A percentile compares a stretch with the other conserved stretches of the same genome.
Evolutionary conservation across 768 basidiomycete genomes (phyloP).

Genomic region (Xanthoconium purpureum): DNA sequence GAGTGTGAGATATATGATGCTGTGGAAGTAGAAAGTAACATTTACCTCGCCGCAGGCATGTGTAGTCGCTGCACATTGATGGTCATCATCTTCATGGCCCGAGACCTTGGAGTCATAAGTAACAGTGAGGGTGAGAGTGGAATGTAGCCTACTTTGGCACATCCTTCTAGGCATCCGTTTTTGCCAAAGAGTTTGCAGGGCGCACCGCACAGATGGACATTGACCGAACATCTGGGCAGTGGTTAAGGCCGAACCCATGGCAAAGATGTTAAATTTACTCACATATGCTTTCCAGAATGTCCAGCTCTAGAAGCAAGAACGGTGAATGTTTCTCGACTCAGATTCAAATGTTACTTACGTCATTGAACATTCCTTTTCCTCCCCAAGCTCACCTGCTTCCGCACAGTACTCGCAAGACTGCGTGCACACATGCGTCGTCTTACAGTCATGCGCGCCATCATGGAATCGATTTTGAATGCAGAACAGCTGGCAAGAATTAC

Average conservation of each 20-base stretch:
- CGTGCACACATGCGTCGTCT: slow-evolving; percentile 46
- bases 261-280: slow-evolving; percentile 20
- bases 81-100: too few relatives aligned
- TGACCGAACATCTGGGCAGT: slow-evolving; percentile 46
- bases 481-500: slow-evolving; percentile 44
- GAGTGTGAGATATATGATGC: background rate
- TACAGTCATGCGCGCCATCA: slow-evolving; percentile 46
- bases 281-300: slow-evolving; percentile 55
- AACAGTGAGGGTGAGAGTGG: slow-evolving; percentile 23
- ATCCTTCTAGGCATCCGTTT: too few relatives aligned
- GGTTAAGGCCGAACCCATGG: background rate
- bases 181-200: too few relatives aligned
- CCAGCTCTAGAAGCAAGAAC: slow-evolving; percentile 42
- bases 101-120: background rate
- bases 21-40: background rate
- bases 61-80: too few relatives aligned
- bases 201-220: too few relatives aligned
- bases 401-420: slow-evolving; percentile 43
- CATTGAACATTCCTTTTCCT: slow-evolving; percentile 39
- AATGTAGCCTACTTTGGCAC: too few relatives aligned
- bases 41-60: slow-evolving; percentile 57
- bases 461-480: slow-evolving; percentile 51
- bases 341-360: slow-evolving; percentile 35
- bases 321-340: background rate
- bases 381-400: slow-evolving; percentile 27